Percentiles rank a stretch among this genome's conserved stretches.
Evolutionary conservation across 83 land plant genomes (phyloP).

Genomic region (Diphasiastrum complanatum): DNA sequence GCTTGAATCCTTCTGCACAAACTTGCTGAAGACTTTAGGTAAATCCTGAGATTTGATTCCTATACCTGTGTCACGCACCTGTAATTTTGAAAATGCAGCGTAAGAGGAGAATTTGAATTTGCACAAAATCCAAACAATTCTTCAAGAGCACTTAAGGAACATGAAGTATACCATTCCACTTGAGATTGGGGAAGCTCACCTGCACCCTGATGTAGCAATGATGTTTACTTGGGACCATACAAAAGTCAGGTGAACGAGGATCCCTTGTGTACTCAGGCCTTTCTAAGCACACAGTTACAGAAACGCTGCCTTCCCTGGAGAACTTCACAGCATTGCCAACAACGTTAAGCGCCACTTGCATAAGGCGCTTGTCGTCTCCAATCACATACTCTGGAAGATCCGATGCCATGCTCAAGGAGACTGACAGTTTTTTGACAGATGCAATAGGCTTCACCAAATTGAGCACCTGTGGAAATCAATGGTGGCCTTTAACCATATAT

Average conservation of each 20-base stretch:
- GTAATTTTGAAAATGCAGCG: too few species aligned
- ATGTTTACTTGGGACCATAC: slow-evolving; percentile 39
- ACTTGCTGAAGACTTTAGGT: slow-evolving; percentile 33
- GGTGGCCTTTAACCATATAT: slow-evolving; percentile 3
- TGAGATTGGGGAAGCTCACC: too few species aligned
- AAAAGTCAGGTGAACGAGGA: slow-evolving; percentile 49
- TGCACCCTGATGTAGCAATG: slow-evolving; percentile 66
- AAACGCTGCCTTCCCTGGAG: slow-evolving; percentile 66
- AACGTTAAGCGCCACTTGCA: slow-evolving; percentile 70
- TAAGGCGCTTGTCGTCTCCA: slow-evolving; percentile 88
- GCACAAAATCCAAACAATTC: too few species aligned
- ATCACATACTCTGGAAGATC: slow-evolving; percentile 67
- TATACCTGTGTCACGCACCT: slow-evolving; percentile 37
- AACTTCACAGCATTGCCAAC: slow-evolving; percentile 91
- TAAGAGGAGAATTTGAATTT: too few species aligned
- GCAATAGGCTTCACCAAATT: slow-evolving; percentile 82
- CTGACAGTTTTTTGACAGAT: slow-evolving; percentile 59
- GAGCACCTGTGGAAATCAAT: slow-evolving; percentile 46
- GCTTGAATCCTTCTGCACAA: slow-evolving; percentile 30
- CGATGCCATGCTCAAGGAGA: slow-evolving; percentile 40
- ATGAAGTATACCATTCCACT: too few species aligned
- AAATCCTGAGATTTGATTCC: slow-evolving; percentile 19
- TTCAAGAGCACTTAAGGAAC: too few species aligned
- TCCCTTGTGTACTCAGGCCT: slow-evolving; percentile 59
- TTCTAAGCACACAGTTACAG: slow-evolving; percentile 53